These are phyloP conservation scores for Acanthochlamys bracteata DNA, from an alignment of 106 monocot genomes.

Conservation along the genomic window DNA sequence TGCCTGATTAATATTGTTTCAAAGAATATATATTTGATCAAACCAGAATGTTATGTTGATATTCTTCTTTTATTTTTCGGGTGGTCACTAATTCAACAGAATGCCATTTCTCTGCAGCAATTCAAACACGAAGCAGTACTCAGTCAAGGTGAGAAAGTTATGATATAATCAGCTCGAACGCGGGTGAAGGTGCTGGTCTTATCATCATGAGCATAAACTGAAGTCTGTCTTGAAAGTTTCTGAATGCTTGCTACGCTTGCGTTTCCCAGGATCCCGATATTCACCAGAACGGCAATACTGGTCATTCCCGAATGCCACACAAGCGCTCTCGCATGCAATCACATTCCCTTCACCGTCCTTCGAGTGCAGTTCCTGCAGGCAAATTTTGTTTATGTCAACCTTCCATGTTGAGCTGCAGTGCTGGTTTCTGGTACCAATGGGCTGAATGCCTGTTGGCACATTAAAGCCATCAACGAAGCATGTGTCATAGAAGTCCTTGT, in stretches of 20 bases:
- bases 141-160: slow-evolving; percentile 22
- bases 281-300: slow-evolving; percentile 19
- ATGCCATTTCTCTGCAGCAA: background rate
- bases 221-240: slow-evolving; percentile 17
- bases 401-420: slow-evolving; percentile 19
- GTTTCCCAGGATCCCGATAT: background rate
- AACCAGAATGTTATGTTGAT: too few relatives aligned
- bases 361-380: slow-evolving; percentile 21
- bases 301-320: slow-evolving; percentile 4
- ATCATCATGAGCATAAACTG: slow-evolving; percentile 20
- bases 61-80: too few relatives aligned
- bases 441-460: slow-evolving; percentile 17
- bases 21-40: too few relatives aligned
- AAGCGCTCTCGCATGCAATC: slow-evolving; percentile 27
- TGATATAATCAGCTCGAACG: slow-evolving; percentile 7
- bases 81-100: too few relatives aligned
- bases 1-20: too few relatives aligned
- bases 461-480: slow-evolving; percentile 57
- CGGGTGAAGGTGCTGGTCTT: slow-evolving; percentile 14
- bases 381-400: slow-evolving; percentile 19
- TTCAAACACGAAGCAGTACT: background rate
- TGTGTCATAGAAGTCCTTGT: slow-evolving; percentile 37
- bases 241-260: slow-evolving; percentile 8
- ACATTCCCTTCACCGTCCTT: slow-evolving; percentile 6
- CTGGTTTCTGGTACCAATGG: background rate